These are phyloP conservation scores for Polygonum aviculare DNA, from an alignment of 148 eudicot genomes.

Conservation along the genomic window DNA sequence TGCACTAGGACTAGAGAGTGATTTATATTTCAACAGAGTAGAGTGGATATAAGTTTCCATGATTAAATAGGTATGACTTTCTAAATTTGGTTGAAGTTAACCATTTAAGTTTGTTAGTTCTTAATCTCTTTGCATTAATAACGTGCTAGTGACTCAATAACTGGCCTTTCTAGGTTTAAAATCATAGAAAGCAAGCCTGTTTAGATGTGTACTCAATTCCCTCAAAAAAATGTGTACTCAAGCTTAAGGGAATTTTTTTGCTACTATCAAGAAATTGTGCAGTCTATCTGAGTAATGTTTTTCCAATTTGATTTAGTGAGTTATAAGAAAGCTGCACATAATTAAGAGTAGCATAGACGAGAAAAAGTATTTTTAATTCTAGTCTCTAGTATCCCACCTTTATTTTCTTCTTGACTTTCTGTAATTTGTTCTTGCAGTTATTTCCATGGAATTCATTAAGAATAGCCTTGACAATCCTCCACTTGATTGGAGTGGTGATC, in stretches of 20 bases:
- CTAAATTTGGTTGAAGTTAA: not conserved
- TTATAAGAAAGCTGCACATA: not conserved
- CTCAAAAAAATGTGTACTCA: not conserved
- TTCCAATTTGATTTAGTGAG: not conserved
- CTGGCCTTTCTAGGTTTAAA: not conserved
- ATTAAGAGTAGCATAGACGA: no score
- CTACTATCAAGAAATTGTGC: not conserved
- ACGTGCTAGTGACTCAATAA: no score
- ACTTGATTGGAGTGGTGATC: conserved; percentile 90
- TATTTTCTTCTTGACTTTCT: not conserved
- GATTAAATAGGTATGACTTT: not conserved
- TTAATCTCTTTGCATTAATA: not conserved
- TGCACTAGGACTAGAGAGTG: not conserved
- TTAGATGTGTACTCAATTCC: not conserved
- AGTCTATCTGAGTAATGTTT: not conserved
- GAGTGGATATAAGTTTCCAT: not conserved
- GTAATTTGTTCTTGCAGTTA: conserved; percentile 35
- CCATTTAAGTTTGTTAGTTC: not conserved
- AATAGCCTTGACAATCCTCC: conserved; percentile 51
- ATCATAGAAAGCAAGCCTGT: not conserved
- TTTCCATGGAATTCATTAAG: conserved; percentile 52
- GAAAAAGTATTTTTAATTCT: not conserved
- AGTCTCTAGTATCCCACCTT: conserved; percentile 1
- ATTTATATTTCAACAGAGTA: not conserved
- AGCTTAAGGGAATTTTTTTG: not conserved